Evolutionary conservation across 2,329 filamentous ascomycete genomes (phyloP).

Genomic region (Calonectria pauciramosa): DNA sequence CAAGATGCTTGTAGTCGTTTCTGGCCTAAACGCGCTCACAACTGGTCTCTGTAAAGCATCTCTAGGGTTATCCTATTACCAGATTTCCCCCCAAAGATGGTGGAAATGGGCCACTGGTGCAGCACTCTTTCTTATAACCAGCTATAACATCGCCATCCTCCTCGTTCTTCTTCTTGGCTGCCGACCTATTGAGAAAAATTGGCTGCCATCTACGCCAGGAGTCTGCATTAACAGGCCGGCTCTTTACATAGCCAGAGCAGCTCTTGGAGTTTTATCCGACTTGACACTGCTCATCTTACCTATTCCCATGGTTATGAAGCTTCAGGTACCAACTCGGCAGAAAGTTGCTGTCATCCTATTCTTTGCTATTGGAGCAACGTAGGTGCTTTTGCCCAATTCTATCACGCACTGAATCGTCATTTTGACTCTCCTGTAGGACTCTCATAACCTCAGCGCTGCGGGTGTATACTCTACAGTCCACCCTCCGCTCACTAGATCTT

Average conservation of each 20-base stretch:
- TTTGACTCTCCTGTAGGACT: slow-evolving; percentile 5
- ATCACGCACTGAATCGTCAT: not conserved
- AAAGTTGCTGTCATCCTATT: slow-evolving; percentile 58
- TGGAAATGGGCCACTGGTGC: not conserved
- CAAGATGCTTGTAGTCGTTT: slow-evolving; percentile 41
- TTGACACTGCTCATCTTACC: slow-evolving; percentile 59
- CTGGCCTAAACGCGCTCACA: slow-evolving; percentile 47
- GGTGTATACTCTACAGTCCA: slow-evolving; percentile 24
- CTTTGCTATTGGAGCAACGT: slow-evolving; percentile 55
- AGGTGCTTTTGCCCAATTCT: not conserved
- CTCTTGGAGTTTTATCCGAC: slow-evolving; percentile 60
- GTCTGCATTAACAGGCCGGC: slow-evolving; percentile 59
- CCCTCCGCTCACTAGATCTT: not conserved
- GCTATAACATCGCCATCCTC: slow-evolving; percentile 39
- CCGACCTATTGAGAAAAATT: slow-evolving; percentile 28
- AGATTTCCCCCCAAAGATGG: not conserved
- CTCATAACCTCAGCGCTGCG: slow-evolving; percentile 31
- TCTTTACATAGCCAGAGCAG: slow-evolving; percentile 62
- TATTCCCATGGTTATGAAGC: slow-evolving; percentile 56
- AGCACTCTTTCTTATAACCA: not conserved
- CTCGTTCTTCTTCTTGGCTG: slow-evolving; percentile 48
- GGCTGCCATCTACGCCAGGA: slow-evolving; percentile 44
- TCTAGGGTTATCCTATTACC: not conserved
- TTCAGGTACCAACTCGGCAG: slow-evolving; percentile 59
- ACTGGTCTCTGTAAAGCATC: not conserved